Base-by-base conservation (phyloP, 805 yeast species). In the Dipodascus geniculatus region DNA sequence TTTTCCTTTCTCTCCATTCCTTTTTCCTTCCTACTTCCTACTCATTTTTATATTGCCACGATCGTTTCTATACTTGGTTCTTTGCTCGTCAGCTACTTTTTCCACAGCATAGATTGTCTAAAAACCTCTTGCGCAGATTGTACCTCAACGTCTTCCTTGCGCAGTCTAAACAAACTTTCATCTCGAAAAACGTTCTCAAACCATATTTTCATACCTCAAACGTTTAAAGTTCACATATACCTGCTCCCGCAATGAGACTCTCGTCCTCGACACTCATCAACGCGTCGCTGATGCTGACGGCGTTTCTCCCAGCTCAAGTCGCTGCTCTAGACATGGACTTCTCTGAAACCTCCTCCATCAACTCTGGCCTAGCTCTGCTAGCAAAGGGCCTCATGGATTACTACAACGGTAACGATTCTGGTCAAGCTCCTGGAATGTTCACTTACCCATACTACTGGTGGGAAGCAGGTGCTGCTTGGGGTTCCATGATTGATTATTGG, bases 391-490 rank as follows among this genome's bases (percentile, higher is more conserved):
- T 87, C 54, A 74, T 89, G 73, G 90, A 87, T 71, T 89, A 89
- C 68, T 89, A 89, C 64, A 80, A 76, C 16, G 91, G 95, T 42
- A 62, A 66, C 22, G 71, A 76, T 31, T 66, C 71, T 48, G 95
- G 93, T 33, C 83, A 85, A 47, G 74, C 85, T 19, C 72, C 84
- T 16, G 95, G 95, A 28, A 74, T 79, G 83, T 83, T 86, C 66
- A 71, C 77, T 9, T 59, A 68, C 58, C 95, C 95, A 1, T 86
- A 86, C 74, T 86, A 85, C 71, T 86, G 95, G 95, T 86, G 95
- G 95, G 86, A 85, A 69, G 89, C 93, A 24, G 95, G 95, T 60
- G 93, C 86, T 54, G 88, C 85, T 0, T 75, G 69, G 69, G 67
- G 67, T 19, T 53, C 64, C 23, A 51, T 89, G 93, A 89, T 91